A percentile compares a stretch with the other conserved stretches of the same genome.
These are phyloP conservation scores for Leucoagaricus sp. DNA, from an alignment of 1,284 basidiomycete genomes.

Conservation along the genomic window DNA sequence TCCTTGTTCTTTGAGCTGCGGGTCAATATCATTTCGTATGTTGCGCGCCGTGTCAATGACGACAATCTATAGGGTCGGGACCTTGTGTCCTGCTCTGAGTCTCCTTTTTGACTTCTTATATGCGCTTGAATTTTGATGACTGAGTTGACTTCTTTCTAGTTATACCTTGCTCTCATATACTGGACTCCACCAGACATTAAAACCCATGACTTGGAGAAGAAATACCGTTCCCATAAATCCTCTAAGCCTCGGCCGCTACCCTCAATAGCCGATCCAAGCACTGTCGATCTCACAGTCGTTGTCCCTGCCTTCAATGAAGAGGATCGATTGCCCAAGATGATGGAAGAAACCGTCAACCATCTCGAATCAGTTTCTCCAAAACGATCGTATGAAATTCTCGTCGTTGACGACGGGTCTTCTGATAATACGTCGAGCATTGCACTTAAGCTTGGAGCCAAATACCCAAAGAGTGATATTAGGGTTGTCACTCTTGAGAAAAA, in stretches of 20 bases:
- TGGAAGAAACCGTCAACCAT: slow-evolving; percentile 70
- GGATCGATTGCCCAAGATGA: slow-evolving; percentile 79
- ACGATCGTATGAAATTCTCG: slow-evolving; percentile 75
- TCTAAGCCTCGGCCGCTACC: slow-evolving; percentile 54
- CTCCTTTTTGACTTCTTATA: slow-evolving; percentile 26
- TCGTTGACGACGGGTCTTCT: slow-evolving; percentile 88
- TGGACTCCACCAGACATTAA: slow-evolving; percentile 70
- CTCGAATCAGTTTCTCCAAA: slow-evolving; percentile 35
- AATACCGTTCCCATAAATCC: slow-evolving; percentile 56
- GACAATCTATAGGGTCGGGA: slow-evolving; percentile 54
- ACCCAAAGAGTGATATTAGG: slow-evolving; percentile 61
- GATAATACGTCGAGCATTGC: slow-evolving; percentile 75
- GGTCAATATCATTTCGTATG: slow-evolving; percentile 41
- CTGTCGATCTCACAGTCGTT: slow-evolving; percentile 75
- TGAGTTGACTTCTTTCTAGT: slow-evolving; percentile 36
- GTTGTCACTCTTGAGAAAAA: slow-evolving; percentile 82
- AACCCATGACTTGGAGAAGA: slow-evolving; percentile 65
- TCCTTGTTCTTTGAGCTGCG: slow-evolving; percentile 88
- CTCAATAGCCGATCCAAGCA: slow-evolving; percentile 50
- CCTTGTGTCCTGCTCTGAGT: slow-evolving; percentile 28
- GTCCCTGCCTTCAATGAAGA: slow-evolving; percentile 93
- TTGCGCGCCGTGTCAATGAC: slow-evolving; percentile 64
- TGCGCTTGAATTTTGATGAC: slow-evolving; percentile 7
- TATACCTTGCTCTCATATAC: slow-evolving; percentile 61
- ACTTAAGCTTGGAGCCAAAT: slow-evolving; percentile 60